Conservation (phyloP, 2,329 filamentous ascomycete species). For the Ambrosiella beaveri region DNA sequence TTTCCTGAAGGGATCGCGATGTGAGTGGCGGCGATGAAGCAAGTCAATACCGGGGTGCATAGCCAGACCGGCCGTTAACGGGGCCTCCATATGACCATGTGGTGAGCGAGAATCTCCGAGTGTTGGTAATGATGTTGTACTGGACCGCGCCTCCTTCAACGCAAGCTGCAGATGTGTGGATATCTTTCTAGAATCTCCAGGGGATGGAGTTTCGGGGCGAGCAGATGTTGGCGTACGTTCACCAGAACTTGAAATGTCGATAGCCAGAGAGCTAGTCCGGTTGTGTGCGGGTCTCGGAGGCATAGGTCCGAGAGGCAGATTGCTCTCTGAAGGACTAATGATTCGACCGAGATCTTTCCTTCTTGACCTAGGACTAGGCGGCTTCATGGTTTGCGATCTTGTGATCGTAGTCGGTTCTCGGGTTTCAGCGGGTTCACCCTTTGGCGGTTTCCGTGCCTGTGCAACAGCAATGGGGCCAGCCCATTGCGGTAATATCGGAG, state of each 20-base stretch:
- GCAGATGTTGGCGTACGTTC: conserved; percentile 2
- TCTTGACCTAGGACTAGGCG: conserved; percentile 31
- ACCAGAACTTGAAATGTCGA: conserved; percentile 2
- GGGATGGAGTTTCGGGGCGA: not conserved
- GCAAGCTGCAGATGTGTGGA: conserved; percentile 34
- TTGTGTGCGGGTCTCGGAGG: not conserved
- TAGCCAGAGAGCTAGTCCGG: conserved; percentile 12
- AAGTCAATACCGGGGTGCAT: conserved; percentile 28
- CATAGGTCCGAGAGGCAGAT: not conserved
- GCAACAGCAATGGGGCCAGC: conserved; percentile 67
- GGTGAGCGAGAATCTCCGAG: conserved; percentile 37
- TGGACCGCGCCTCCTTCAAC: conserved; percentile 42
- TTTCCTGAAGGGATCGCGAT: conserved; percentile 29
- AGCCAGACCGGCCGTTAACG: conserved; percentile 35
- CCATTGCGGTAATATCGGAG: conserved; percentile 59
- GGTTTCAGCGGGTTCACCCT: conserved; percentile 30
- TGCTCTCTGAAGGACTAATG: conserved; percentile 9
- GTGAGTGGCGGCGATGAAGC: conserved; percentile 42
- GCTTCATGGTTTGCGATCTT: conserved; percentile 51
- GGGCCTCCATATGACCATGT: conserved; percentile 36
- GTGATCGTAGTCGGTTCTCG: conserved; percentile 29
- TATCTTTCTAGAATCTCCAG: conserved; percentile 20
- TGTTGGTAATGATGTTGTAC: conserved; percentile 49
- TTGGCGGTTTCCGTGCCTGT: conserved; percentile 55
- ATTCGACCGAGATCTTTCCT: conserved; percentile 18